A percentile compares a stretch with the other conserved stretches of the same genome.
These are phyloP conservation scores for Madurella fahalii DNA, from an alignment of 2,329 filamentous ascomycete genomes.

Conservation along the genomic window DNA sequence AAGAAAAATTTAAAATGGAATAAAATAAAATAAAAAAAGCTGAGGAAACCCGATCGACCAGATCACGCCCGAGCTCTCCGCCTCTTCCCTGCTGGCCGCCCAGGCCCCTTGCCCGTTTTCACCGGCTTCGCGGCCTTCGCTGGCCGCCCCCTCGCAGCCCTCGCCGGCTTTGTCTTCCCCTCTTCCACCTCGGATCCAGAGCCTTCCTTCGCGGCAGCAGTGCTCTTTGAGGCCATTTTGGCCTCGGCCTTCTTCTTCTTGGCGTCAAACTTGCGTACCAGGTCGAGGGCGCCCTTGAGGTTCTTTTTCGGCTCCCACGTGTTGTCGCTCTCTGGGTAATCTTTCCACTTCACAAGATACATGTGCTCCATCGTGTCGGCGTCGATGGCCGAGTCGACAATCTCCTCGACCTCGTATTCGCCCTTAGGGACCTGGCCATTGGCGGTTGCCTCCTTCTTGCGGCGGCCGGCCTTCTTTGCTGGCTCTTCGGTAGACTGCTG, in stretches of 20 bases:
- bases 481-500: constrained; percentile 15
- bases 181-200: background rate
- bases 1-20: background rate
- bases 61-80: constrained; percentile 1
- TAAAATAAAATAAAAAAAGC: background rate
- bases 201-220: constrained; percentile 7
- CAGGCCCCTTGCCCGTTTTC: constrained; percentile 8
- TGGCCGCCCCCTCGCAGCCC: constrained; percentile 1
- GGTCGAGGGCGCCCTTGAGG: constrained; percentile 36
- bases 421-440: constrained; percentile 19
- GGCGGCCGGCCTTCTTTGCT: constrained; percentile 16
- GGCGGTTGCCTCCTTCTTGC: constrained; percentile 13
- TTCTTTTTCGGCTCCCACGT: constrained; percentile 53
- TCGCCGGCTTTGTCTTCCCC: constrained; percentile 3
- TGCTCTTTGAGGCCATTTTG: constrained; percentile 14
- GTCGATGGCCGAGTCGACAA: constrained; percentile 40
- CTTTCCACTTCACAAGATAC: constrained; percentile 53
- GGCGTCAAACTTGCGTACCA: constrained; percentile 37
- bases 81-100: constrained; percentile 2
- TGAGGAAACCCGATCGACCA: too few species aligned
- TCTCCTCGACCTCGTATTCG: constrained; percentile 47
- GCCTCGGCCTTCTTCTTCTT: constrained; percentile 23
- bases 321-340: constrained; percentile 40
- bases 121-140: constrained; percentile 11
- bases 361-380: constrained; percentile 35